These are phyloP conservation scores for Fraxinus platypoda DNA, from an alignment of 305 asterid genomes.

Conservation along the genomic window DNA sequence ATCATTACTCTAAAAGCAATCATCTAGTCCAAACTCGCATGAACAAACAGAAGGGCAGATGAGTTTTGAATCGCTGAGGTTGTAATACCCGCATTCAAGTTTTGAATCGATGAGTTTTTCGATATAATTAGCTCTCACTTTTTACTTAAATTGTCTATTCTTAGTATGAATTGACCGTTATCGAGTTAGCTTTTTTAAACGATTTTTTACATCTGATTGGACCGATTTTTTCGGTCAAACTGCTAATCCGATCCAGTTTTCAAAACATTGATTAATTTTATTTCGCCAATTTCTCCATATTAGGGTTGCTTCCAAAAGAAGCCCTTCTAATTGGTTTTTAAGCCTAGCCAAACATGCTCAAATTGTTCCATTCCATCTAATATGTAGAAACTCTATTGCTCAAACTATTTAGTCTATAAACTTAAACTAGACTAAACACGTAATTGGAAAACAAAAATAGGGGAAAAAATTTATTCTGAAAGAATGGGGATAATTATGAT, in stretches of 20 bases:
- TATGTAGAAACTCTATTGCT: not conserved
- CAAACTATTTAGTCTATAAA: not conserved
- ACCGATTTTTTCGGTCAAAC: not conserved
- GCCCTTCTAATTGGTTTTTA: not conserved
- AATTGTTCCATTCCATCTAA: not conserved
- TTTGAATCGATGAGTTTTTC: too few relatives aligned
- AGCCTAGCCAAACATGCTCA: not conserved
- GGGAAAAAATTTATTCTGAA: not conserved
- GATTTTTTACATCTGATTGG: not conserved
- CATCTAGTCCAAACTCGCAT: too few relatives aligned
- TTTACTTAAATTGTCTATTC: too few relatives aligned
- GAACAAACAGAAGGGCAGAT: too few relatives aligned
- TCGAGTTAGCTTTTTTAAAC: not conserved
- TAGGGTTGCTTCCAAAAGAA: not conserved
- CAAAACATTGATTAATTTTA: not conserved
- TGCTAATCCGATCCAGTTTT: not conserved
- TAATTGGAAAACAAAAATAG: not conserved
- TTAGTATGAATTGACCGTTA: too few relatives aligned
- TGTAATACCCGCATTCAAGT: too few relatives aligned
- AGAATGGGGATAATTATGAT: not conserved
- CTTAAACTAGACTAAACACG: not conserved
- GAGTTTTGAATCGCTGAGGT: too few relatives aligned
- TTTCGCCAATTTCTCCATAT: not conserved
- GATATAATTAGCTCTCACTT: too few relatives aligned
- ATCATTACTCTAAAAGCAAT: too few relatives aligned